These are phyloP conservation scores for Kalmusia sp. DNA, from an alignment of 2,329 filamentous ascomycete species.

Conservation along the genomic window DNA sequence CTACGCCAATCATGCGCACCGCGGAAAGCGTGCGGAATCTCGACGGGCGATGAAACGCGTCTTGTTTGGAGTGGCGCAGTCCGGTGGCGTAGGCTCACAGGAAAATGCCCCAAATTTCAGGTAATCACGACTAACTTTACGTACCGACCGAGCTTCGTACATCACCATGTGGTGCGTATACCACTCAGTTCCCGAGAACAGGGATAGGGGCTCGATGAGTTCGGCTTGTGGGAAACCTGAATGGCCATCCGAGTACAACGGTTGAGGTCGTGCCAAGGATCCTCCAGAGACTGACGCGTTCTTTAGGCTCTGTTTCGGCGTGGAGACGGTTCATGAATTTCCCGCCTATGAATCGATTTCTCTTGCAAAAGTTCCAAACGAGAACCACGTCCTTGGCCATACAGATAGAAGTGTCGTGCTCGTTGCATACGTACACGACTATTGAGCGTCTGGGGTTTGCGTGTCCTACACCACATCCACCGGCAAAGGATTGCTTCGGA, in stretches of 20 bases:
- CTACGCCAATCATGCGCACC: neutral
- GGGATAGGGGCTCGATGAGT: too few species aligned
- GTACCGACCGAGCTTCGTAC: neutral
- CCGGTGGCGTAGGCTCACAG: neutral
- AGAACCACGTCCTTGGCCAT: too few species aligned
- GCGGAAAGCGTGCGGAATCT: neutral
- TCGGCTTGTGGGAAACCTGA: too few species aligned
- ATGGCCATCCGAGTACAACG: too few species aligned
- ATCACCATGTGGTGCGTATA: neutral
- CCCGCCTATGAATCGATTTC: neutral
- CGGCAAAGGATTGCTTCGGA: too few species aligned
- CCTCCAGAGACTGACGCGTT: neutral
- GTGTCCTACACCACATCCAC: too few species aligned
- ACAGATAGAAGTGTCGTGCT: too few species aligned
- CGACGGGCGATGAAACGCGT: conserved; percentile 1
- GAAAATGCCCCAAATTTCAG: neutral
- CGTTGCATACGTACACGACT: too few species aligned
- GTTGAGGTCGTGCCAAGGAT: too few species aligned
- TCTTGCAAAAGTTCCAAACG: too few species aligned
- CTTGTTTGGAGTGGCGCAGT: neutral
- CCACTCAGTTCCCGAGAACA: too few species aligned
- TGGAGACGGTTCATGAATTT: neutral
- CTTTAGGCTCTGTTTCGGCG: neutral
- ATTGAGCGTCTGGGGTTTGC: too few species aligned
- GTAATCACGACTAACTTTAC: neutral